phyloP scores from a whole-genome alignment of 108 stramenopile species.

The Heterococcus sp. region DNA sequence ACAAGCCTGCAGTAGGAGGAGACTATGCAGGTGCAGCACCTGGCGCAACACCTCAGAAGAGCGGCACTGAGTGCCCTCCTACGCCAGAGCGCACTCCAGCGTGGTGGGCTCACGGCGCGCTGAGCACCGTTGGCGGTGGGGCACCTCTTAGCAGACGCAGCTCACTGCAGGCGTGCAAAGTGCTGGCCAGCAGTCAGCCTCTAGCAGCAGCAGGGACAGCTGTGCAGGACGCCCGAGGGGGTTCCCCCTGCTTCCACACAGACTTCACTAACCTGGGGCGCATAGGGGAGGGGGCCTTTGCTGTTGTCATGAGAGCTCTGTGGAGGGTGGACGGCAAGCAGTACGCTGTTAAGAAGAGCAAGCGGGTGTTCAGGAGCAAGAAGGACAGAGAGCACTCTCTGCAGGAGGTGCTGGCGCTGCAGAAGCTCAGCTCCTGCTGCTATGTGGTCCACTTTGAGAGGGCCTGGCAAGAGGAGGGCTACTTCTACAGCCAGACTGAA shows the following conservation, averaged over 20 bases:
- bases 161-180: neutral
- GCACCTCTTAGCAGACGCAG: neutral
- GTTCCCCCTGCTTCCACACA: neutral
- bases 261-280: neutral
- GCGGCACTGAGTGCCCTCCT: neutral
- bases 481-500: conserved; percentile 39
- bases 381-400: conserved; percentile 27
- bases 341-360: conserved; percentile 36
- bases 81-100: neutral
- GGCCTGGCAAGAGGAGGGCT: conserved; percentile 44
- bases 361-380: conserved; percentile 26
- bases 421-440: neutral
- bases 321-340: conserved; percentile 15
- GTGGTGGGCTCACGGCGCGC: neutral
- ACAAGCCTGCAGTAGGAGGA: too few species aligned
- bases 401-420: conserved; percentile 34
- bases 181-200: neutral
- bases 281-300: neutral
- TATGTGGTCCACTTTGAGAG: conserved; percentile 29
- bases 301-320: neutral
- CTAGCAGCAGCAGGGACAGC: neutral
- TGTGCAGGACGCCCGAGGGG: too few species aligned
- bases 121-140: neutral
- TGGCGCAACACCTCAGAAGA: neutral
- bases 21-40: neutral